Evolutionary conservation across 2,329 filamentous ascomycete genomes (phyloP).

Genomic region (Trichoderma atroviride): DNA sequence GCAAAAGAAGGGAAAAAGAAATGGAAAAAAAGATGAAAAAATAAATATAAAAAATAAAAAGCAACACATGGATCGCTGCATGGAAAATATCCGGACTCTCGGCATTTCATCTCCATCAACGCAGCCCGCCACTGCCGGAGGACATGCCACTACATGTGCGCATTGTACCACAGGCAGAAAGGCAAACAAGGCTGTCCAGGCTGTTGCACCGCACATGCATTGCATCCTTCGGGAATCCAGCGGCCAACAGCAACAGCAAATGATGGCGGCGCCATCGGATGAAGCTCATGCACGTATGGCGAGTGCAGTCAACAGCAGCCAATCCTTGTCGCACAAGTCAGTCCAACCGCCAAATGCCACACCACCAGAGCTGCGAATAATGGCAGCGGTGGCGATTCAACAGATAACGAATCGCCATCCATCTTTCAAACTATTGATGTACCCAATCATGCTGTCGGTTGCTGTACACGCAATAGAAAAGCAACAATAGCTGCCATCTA

Average conservation of each 20-base stretch:
- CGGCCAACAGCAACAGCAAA: slow-evolving; percentile 13
- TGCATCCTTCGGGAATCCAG: slow-evolving; percentile 14
- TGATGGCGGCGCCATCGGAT: neutral
- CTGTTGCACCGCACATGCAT: neutral
- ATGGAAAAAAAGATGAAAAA: neutral
- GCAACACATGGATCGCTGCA: neutral
- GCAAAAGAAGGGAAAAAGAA: neutral
- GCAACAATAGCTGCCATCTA: no score
- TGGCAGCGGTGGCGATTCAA: neutral
- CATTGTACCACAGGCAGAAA: neutral
- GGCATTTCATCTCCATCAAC: neutral
- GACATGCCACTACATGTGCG: neutral
- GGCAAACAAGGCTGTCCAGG: neutral
- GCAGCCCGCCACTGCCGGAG: slow-evolving; percentile 13
- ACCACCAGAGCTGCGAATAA: neutral
- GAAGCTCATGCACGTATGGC: slow-evolving; percentile 7
- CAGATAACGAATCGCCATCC: neutral
- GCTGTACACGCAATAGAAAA: no score
- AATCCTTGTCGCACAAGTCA: slow-evolving; percentile 14
- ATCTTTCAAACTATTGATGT: no score
- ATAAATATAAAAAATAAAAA: neutral
- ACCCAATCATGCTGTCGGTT: no score
- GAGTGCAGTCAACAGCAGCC: neutral
- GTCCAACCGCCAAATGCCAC: neutral
- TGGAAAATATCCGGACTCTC: neutral